These are phyloP conservation scores for Bidens hawaiensis DNA, from an alignment of 140 eudicot genomes.

Conservation along the genomic window DNA sequence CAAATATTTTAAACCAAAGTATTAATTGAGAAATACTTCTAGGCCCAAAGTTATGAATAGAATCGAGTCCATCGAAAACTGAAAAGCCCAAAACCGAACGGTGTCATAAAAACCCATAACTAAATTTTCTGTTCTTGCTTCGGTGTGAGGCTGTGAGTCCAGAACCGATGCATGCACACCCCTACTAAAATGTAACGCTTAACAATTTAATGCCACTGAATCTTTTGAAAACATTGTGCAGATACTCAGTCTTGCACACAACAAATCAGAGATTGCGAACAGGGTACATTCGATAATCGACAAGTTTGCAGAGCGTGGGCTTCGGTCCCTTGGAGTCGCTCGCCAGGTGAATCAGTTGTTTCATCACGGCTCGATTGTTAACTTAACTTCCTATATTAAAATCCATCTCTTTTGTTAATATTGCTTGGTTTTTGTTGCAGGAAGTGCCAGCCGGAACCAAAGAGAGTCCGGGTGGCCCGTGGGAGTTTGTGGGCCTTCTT, in stretches of 20 bases:
- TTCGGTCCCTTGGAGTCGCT: conserved; percentile 87
- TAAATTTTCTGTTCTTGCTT: too few relatives aligned
- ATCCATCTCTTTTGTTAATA: not conserved
- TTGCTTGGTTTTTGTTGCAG: conserved; percentile 16
- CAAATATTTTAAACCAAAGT: too few relatives aligned
- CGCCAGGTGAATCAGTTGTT: conserved; percentile 54
- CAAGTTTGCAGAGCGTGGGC: conserved; percentile 89
- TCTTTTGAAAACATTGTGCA: conserved; percentile 8
- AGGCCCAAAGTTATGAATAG: too few relatives aligned
- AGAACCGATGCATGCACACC: too few relatives aligned
- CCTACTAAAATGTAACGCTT: not conserved
- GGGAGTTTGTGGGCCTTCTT: conserved; percentile 87
- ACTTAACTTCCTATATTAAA: not conserved
- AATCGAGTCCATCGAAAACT: too few relatives aligned
- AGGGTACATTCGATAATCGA: conserved; percentile 70
- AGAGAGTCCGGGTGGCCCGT: conserved; percentile 82
- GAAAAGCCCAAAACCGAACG: too few relatives aligned
- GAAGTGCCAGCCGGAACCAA: conserved; percentile 74
- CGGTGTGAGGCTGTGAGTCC: too few relatives aligned
- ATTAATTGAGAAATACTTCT: too few relatives aligned
- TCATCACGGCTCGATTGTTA: not conserved
- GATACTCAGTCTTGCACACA: conserved; percentile 81
- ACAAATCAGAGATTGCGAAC: conserved; percentile 52
- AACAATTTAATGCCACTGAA: not conserved
- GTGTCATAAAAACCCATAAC: too few relatives aligned